Evolutionary conservation across 1,139 yeast genomes (phyloP).

Genomic region (Candida freyschussii): DNA sequence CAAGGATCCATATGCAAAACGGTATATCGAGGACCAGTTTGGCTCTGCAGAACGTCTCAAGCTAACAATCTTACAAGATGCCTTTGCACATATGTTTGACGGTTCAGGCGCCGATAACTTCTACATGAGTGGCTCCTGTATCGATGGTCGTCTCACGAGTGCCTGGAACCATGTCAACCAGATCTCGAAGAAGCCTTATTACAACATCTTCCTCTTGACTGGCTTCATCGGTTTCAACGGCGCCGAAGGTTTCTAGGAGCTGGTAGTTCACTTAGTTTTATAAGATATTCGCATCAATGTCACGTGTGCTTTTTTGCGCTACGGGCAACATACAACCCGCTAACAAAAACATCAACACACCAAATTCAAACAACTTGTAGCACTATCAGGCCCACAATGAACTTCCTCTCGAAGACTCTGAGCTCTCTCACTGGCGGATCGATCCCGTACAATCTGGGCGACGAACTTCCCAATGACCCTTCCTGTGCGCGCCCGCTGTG

Average conservation of each 20-base stretch:
- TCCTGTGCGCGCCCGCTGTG: conserved; percentile 33
- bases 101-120: conserved; percentile 77
- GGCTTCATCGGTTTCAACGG: conserved; percentile 79
- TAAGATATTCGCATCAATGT: background rate
- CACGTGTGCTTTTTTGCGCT: background rate
- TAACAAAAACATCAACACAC: no score
- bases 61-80: conserved; percentile 54
- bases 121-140: conserved; percentile 75
- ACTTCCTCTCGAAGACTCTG: conserved; percentile 54
- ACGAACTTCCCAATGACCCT: conserved; percentile 32
- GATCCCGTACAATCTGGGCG: conserved; percentile 54
- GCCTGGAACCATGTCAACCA: conserved; percentile 79
- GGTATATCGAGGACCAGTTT: conserved; percentile 52
- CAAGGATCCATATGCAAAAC: conserved; percentile 42
- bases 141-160: conserved; percentile 70
- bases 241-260: conserved; percentile 41
- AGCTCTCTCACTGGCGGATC: conserved; percentile 49
- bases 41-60: conserved; percentile 48
- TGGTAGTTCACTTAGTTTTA: background rate
- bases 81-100: conserved; percentile 71
- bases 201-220: conserved; percentile 56
- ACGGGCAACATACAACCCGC: no score
- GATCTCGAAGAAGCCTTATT: conserved; percentile 58
- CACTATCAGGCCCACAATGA: conserved; percentile 35
- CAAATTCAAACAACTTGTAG: no score